Base-by-base conservation (phyloP, 1,284 basidiomycete species). In the Omphalotus olearius region DNA sequence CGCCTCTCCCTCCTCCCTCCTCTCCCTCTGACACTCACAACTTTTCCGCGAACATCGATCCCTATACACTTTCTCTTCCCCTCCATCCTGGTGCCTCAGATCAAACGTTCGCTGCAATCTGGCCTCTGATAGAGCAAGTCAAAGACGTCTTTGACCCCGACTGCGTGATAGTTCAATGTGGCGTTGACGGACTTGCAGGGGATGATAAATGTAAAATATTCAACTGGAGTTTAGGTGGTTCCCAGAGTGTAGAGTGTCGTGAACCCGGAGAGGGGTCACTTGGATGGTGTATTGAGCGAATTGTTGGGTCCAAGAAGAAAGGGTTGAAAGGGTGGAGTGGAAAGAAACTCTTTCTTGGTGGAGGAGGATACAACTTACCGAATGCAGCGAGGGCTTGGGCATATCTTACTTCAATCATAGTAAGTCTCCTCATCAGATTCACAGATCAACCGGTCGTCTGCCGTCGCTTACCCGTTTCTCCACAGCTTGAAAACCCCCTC, bases 361-460 rank as follows among this genome's bases (percentile, higher is more conserved):
- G 80, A 54, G 85, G 80, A 83, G 93, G 93, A 0, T 96, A 96
- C 62, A 75, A 88, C 61, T 79, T 80, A 11, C 73, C 88, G 0
- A 95, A 95, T 59, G 83, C 83, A 0, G 91, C 93, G 0, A 78
- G 92, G 16, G 88, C 88, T 0, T 96, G 91, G 91, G 76, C 91
- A 0, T 83, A 83, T 58, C 69, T 93, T 14, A 95, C 91, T 0
- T 85, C 86, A 0, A 69, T 88, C 1, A 78, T 82, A 23, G 88
- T 91, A 57, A 60, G 83, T 68, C 16, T 47, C 41, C 40, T 41
- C 35, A 42, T 11, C 14, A 13, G 50, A 30, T 53, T 6, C 6
- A 38, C 6, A 17, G 13, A 6, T 38, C 36, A 38, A 23, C 23
- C 5, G 2, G 23, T 14, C 23, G 38, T 44, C 6, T 42, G 5